phyloP scores from a whole-genome alignment of 2,329 filamentous ascomycete species.

The Arthrocladium fulminans region DNA sequence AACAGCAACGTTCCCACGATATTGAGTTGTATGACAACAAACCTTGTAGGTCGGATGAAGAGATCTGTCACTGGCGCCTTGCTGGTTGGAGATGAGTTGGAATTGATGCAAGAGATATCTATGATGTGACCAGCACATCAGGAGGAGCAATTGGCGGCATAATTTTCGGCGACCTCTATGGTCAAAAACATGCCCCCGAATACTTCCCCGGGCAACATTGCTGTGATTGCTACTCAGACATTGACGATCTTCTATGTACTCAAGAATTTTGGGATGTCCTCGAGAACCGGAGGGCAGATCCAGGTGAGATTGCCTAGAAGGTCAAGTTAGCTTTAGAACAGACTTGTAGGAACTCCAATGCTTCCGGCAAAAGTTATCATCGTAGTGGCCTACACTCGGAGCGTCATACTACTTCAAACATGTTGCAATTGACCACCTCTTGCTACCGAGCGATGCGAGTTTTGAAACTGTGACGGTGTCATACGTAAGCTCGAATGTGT shows the following conservation, averaged over 20 bases:
- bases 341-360: constrained; percentile 15
- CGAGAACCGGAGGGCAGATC: constrained; percentile 42
- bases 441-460: no score
- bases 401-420: no score
- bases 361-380: no score
- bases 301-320: constrained; percentile 43
- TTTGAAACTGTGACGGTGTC: no score
- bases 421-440: no score
- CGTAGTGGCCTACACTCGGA: no score
- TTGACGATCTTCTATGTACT: constrained; percentile 48
- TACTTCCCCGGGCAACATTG: constrained; percentile 33
- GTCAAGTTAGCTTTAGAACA: constrained; percentile 31
- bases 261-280: constrained; percentile 47
- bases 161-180: constrained; percentile 50
- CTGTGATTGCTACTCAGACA: constrained; percentile 47
- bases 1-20: constrained; percentile 66
- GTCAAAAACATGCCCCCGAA: constrained; percentile 31
- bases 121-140: background rate
- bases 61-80: background rate
- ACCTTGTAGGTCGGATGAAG: constrained; percentile 45
- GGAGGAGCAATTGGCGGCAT: background rate
- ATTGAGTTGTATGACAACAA: constrained; percentile 75
- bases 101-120: background rate
- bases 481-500: no score
- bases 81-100: background rate